Evolutionary conservation across 2,329 filamentous ascomycete species (phyloP).

Genomic region (Colletotrichum sp.): DNA sequence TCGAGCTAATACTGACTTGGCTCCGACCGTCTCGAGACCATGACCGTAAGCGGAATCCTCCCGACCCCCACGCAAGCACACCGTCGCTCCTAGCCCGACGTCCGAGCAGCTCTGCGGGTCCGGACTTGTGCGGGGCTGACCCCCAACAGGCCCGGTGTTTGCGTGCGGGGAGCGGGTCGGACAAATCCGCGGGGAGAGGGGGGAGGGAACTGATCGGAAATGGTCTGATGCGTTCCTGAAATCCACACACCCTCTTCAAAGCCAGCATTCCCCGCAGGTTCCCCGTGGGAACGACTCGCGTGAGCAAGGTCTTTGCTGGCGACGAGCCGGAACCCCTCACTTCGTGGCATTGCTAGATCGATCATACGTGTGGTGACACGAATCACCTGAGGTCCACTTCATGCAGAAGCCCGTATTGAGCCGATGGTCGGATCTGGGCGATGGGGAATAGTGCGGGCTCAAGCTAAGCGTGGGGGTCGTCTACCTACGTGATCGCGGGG

Average conservation of each 20-base stretch:
- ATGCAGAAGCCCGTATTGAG: neutral
- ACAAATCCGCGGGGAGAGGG: neutral
- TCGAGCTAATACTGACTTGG: neutral
- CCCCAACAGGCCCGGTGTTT: neutral
- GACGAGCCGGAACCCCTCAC: neutral
- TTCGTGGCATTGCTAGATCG: neutral
- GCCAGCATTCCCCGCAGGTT: neutral
- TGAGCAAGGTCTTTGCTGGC: neutral
- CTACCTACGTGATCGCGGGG: neutral
- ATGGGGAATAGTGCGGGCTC: neutral
- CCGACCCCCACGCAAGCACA: constrained; percentile 7
- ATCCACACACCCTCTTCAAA: neutral
- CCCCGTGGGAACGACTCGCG: neutral
- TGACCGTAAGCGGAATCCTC: neutral
- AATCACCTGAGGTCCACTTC: neutral
- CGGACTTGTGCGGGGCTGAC: neutral
- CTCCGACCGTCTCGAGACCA: neutral
- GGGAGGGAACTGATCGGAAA: neutral
- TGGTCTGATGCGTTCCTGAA: neutral
- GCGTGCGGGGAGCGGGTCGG: neutral
- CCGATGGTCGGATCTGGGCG: neutral
- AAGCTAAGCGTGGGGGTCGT: neutral
- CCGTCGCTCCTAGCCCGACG: neutral
- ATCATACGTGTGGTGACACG: neutral
- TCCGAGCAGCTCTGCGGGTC: constrained; percentile 11